phyloP scores from a whole-genome alignment of 441 rosid genomes.

The Euphorbia celastroides region DNA sequence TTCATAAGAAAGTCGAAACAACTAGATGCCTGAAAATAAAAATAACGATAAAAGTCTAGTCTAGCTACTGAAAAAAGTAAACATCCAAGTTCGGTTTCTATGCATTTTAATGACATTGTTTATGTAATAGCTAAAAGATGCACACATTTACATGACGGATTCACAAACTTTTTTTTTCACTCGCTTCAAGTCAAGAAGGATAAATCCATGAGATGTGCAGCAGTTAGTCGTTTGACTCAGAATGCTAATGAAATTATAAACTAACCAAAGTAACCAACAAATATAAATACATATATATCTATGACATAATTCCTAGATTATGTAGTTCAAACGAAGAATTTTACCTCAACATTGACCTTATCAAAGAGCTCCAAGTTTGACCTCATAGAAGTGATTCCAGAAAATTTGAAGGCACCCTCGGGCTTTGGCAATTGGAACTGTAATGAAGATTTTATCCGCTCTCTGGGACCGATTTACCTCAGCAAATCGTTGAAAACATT shows the following conservation, averaged over 20 bases:
- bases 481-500: background rate
- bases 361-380: constrained; percentile 47
- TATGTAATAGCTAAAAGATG: background rate
- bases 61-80: too few species aligned
- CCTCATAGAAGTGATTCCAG: constrained; percentile 49
- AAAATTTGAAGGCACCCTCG: constrained; percentile 53
- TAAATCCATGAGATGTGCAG: background rate
- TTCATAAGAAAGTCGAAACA: too few species aligned
- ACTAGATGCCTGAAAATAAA: too few species aligned
- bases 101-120: background rate
- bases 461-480: constrained; percentile 70
- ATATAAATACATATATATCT: background rate
- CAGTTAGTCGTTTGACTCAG: background rate
- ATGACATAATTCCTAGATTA: background rate
- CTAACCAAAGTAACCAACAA: background rate
- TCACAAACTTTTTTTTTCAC: background rate
- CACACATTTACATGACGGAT: background rate
- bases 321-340: background rate
- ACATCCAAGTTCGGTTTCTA: too few species aligned
- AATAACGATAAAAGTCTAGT: too few species aligned
- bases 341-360: constrained; percentile 49
- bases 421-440: constrained; percentile 58
- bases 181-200: background rate
- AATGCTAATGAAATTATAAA: background rate
- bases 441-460: constrained; percentile 47